Conservation (phyloP, 1,139 yeast species). For the Torulaspora pretoriensis region DNA sequence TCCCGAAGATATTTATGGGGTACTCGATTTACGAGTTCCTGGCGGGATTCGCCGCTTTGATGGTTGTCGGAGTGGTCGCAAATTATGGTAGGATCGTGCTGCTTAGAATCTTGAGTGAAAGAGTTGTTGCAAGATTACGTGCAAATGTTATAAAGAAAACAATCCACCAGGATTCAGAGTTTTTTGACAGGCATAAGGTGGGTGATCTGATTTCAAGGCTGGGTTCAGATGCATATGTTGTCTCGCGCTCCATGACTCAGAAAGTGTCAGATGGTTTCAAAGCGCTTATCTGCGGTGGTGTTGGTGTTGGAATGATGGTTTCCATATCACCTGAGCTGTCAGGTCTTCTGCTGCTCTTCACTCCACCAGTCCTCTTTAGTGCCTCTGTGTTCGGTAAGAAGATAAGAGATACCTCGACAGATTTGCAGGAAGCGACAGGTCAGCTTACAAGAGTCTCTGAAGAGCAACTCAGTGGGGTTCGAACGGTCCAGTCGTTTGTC, state of each 20-base stretch:
- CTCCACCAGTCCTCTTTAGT: slow-evolving; percentile 78
- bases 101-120: slow-evolving; percentile 76
- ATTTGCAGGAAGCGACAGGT: slow-evolving; percentile 83
- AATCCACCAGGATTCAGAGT: slow-evolving; percentile 82
- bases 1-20: slow-evolving; percentile 44
- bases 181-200: slow-evolving; percentile 86
- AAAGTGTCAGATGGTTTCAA: slow-evolving; percentile 89
- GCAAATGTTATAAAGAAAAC: slow-evolving; percentile 72
- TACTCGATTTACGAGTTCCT: slow-evolving; percentile 47
- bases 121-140: slow-evolving; percentile 77
- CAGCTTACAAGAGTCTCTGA: slow-evolving; percentile 84
- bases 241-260: slow-evolving; percentile 80
- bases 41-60: slow-evolving; percentile 48
- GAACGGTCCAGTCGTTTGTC: slow-evolving; percentile 84
- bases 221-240: slow-evolving; percentile 86
- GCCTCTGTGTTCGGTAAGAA: slow-evolving; percentile 75
- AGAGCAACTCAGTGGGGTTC: slow-evolving; percentile 81
- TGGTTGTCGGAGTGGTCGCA: slow-evolving; percentile 67
- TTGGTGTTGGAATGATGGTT: slow-evolving; percentile 86
- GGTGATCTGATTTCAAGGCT: slow-evolving; percentile 90
- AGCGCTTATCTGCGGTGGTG: slow-evolving; percentile 70
- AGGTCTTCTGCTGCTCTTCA: slow-evolving; percentile 64
- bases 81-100: slow-evolving; percentile 77
- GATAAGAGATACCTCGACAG: slow-evolving; percentile 68
- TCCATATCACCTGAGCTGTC: slow-evolving; percentile 79